Base-by-base conservation (phyloP, 768 basidiomycete species). In the Tricholoma sp. region DNA sequence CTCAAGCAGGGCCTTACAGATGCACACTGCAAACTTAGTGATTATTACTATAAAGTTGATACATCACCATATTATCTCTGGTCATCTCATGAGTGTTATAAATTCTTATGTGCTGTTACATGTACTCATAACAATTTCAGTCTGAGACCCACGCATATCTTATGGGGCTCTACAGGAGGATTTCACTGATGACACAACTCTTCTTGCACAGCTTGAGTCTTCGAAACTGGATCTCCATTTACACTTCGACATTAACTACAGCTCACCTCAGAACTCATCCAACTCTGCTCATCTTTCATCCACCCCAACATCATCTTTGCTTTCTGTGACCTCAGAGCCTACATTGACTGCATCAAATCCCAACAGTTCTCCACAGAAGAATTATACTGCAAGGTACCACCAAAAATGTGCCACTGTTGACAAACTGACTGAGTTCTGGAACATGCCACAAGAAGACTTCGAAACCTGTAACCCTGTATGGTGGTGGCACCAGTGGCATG, bases 51-150 rank as follows among this genome's bases (percentile, higher is more conserved):
- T 50, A 60, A 64, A 44, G 67, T 60, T 49, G 66, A 70, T 36
- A 49, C 68, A 44, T 72, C 71, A 0, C 69, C 63, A 10, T 72
- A 61, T 29, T 73, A 73, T 55, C 61, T 60, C 1, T 74, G 71
- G 68, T 63, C 70, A 17, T 15, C 24, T 53, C 64, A 6, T 45
- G 68, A 70, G 54, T 53, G 66, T 63, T 41, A 41, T 41, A 29
- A 52, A 37, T 31, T 47, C 18, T 45, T 8, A 28, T 36, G 15
- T 41, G 39, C 15, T 17, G 17, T 41, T 39, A 52, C 33, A 24
- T 15, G 13, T 44, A 52, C 11, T 44, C 13, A 41, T 41, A 17
- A 41, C n/a, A 17, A 41, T 41, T 41, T 41, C 39, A 41, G 39
- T 41, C 39, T 32, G 39, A 29, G 70, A 74, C 49, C 72, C 70